Evolutionary conservation across 2,329 filamentous ascomycete genomes (phyloP).

Genomic region (Pseudogymnoascus verrucosus): DNA sequence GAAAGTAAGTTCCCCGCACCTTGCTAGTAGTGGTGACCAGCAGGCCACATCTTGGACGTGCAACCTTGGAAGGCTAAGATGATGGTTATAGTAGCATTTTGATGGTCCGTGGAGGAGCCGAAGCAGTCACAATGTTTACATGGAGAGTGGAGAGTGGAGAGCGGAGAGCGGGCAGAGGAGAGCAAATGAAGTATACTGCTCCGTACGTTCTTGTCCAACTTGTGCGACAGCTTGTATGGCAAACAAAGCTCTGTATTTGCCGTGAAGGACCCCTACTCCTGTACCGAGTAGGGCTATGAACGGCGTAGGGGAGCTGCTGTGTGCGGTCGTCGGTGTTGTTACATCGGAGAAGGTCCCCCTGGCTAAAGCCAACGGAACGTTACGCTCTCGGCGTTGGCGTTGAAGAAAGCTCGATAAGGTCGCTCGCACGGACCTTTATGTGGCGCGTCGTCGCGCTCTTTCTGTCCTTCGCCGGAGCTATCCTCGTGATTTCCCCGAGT

Average conservation of each 20-base stretch:
- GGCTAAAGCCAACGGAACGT: not conserved
- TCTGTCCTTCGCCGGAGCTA: not conserved
- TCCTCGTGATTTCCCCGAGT: not conserved
- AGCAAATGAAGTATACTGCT: not conserved
- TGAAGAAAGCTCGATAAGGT: not conserved
- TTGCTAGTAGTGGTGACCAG: not conserved
- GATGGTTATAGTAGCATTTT: not conserved
- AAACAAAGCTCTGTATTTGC: not conserved
- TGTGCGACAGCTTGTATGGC: not conserved
- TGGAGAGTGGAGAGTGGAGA: not conserved
- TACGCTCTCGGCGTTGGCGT: constrained; percentile 1
- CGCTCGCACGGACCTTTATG: not conserved
- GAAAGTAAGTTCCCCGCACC: not conserved
- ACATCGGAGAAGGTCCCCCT: not conserved
- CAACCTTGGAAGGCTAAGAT: not conserved
- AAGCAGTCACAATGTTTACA: not conserved
- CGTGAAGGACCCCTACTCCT: not conserved
- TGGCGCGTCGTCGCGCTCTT: not conserved
- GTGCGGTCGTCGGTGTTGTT: not conserved
- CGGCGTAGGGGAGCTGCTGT: not conserved
- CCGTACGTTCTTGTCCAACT: not conserved
- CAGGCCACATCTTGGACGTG: not conserved
- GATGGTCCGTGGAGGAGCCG: not conserved
- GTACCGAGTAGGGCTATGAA: not conserved
- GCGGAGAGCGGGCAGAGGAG: not conserved